phyloP scores from a whole-genome alignment of 1,139 yeast species.

The Suhomyces kunorum region DNA sequence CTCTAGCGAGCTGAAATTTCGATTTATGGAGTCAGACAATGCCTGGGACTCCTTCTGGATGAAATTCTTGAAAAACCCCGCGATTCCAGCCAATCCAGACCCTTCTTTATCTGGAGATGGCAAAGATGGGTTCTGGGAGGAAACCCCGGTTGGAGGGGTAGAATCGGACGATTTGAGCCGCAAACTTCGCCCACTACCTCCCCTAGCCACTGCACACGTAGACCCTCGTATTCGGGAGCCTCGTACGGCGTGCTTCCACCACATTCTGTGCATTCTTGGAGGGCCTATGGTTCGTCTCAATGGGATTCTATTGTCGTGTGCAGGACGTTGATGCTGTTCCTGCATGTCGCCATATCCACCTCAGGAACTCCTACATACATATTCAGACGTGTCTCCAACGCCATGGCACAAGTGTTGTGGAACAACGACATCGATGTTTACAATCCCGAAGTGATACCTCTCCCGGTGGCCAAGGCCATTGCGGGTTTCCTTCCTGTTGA shows the following conservation, averaged over 20 bases:
- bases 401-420: constrained; percentile 52
- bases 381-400: background rate
- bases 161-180: background rate
- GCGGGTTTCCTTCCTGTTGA: constrained; percentile 38
- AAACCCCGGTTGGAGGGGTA: background rate
- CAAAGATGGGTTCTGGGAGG: background rate
- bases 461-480: constrained; percentile 39
- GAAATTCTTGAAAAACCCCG: constrained; percentile 11
- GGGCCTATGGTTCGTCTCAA: background rate
- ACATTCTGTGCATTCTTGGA: constrained; percentile 1
- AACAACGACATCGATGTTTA: constrained; percentile 51
- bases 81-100: constrained; percentile 1
- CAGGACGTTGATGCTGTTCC: background rate
- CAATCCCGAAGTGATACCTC: constrained; percentile 44
- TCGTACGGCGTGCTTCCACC: constrained; percentile 4
- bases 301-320: background rate
- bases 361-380: background rate
- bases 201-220: background rate
- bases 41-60: constrained; percentile 16
- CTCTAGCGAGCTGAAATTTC: constrained; percentile 6
- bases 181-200: background rate
- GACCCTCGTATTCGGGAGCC: constrained; percentile 5
- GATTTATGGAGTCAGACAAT: constrained; percentile 9
- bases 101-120: background rate
- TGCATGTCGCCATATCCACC: background rate